Conservation (phyloP, 108 stramenopile genomes). For the Fragilariopsis cylindrus region DNA sequence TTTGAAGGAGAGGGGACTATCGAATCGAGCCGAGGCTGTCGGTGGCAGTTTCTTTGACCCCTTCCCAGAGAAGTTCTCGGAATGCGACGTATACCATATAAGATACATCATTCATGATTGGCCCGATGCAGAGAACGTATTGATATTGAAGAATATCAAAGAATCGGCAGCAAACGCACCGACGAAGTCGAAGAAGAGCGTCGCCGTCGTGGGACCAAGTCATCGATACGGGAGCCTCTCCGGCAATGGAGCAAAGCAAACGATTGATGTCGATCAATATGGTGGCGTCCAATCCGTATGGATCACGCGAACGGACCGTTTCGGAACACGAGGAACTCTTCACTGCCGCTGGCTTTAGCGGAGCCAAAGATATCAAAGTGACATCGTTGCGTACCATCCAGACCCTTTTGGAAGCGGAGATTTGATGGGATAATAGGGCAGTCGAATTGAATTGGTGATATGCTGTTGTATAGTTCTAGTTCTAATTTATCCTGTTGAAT, state of each 20-base stretch:
- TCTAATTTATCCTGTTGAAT: no score
- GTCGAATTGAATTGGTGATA: no score
- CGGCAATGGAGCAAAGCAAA: not conserved
- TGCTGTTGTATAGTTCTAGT: no score
- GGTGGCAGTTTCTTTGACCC: conserved; percentile 6
- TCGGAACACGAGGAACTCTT: not conserved
- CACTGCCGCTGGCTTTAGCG: not conserved
- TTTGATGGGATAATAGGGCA: no score
- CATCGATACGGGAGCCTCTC: conserved; percentile 7
- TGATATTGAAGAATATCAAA: not conserved
- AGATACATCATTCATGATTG: conserved; percentile 7
- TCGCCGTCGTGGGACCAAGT: conserved; percentile 3
- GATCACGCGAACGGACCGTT: not conserved
- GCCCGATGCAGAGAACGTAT: not conserved
- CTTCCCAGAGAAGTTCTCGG: not conserved
- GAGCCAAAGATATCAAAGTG: no score
- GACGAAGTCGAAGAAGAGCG: not conserved
- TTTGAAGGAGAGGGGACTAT: not conserved
- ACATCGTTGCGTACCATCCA: no score
- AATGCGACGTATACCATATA: conserved; percentile 8
- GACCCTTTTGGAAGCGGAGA: no score
- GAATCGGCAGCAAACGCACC: not conserved
- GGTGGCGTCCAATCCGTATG: not conserved
- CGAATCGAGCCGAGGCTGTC: not conserved
- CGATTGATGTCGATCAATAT: conserved; percentile 7